Evolutionary conservation across 192 early-diverging fungal genomes (phyloP), one percentile per base, ranked within the genome.

Genomic region (Gaertneriomyces semiglobifer): DNA sequence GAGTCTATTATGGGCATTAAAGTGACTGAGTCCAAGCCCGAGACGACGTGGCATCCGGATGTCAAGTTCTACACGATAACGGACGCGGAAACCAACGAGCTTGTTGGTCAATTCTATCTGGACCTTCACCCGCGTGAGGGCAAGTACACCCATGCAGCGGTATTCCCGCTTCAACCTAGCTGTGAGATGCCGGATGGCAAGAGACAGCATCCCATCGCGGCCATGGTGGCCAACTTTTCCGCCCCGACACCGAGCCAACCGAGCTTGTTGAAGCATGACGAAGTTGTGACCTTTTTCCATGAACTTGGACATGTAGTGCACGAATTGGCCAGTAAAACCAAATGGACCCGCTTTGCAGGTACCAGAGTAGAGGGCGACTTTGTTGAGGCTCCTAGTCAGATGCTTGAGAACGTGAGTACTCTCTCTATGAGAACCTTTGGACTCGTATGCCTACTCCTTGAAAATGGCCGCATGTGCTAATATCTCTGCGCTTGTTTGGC

Each of bases 341-440:
- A 86, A 73, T 89, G 80, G 60, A 79, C 81, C 1, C 75, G 86
- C 0, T 89, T 93, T 70, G 89, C 92, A 44, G 91, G 90, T 53
- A 90, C 90, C 16, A 77, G 76, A 47, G 79, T 89, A 45, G 89
- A 92, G 62, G 73, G 84, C 58, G 92, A 94, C 74, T 94, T 94
- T 80, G 88, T 94, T 20, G 92, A 94, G 80, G 89, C 88, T 25
- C 92, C 92, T 12, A 88, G 87, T 38, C 90, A 92, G 83, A 92
- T 94, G 92, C 81, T 93, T 25, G 92, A 93, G 75, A 94, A 92
- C 76, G 90, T 68, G 41, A 53, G 62, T 63, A 3, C 40, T 53
- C 53, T 54, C 48, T 53, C 25, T 33, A n/a, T n/a, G 25, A 33
- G 25, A 33, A 33, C 2, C 1, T 33, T 33, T 18, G 7, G 25